Evolutionary conservation across 345 rosid genomes (phyloP).

Genomic region (Pistacia integerrima): DNA sequence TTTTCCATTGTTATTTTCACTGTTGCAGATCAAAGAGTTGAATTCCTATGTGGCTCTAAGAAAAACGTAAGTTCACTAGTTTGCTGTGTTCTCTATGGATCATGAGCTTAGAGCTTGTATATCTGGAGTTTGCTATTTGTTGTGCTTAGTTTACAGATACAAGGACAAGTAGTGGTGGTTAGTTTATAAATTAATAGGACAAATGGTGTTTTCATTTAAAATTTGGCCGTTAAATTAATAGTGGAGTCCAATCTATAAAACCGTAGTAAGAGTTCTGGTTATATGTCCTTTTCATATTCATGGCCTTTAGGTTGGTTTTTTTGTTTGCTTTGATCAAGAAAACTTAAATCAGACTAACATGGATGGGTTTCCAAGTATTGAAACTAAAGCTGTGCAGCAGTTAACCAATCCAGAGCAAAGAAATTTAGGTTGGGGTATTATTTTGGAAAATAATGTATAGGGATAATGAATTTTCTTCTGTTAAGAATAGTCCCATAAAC

Average conservation of each 20-base stretch:
- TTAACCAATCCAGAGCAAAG: not conserved
- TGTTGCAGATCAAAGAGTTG: constrained; percentile 87
- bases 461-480: not conserved
- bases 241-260: not conserved
- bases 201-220: constrained; percentile 4
- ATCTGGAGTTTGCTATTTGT: not conserved
- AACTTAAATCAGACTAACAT: not conserved
- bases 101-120: not conserved
- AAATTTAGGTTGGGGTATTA: not conserved
- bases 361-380: not conserved
- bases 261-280: not conserved
- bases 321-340: not conserved
- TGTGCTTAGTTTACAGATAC: not conserved
- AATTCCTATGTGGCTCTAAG: constrained; percentile 90
- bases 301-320: not conserved
- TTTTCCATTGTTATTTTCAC: constrained; percentile 7
- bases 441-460: not conserved
- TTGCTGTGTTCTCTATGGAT: constrained; percentile 6
- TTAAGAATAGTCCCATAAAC: not conserved
- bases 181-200: not conserved
- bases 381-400: not conserved
- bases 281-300: constrained; percentile 4
- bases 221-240: not conserved
- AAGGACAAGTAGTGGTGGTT: not conserved
- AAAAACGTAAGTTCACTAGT: constrained; percentile 69